A percentile compares a stretch with the other conserved stretches of the same genome.
Conservation (phyloP, 441 rosid genomes). For the Pelargonium cotyledonis region DNA sequence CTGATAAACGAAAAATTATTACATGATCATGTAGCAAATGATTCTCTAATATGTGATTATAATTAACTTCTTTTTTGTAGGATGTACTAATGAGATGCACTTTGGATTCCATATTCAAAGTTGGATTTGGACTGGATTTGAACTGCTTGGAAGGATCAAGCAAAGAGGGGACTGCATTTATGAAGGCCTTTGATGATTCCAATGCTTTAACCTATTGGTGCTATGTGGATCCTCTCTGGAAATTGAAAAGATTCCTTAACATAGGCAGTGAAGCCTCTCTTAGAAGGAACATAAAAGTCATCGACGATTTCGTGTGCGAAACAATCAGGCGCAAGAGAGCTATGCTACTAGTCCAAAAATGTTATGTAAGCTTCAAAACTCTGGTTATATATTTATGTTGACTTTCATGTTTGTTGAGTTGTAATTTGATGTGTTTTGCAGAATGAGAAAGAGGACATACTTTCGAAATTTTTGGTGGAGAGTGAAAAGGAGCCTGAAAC, state of each 20-base stretch:
- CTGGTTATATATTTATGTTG: background rate
- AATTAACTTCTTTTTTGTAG: slow-evolving; percentile 19
- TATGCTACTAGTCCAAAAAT: slow-evolving; percentile 17
- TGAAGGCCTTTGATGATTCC: slow-evolving; percentile 69
- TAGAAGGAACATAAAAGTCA: slow-evolving; percentile 36
- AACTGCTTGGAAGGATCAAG: slow-evolving; percentile 52
- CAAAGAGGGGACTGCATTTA: slow-evolving; percentile 41
- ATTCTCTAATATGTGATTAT: too few species aligned
- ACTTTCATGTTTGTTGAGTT: background rate
- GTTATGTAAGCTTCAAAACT: slow-evolving; percentile 20
- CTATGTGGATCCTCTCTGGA: slow-evolving; percentile 60
- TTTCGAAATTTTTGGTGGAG: slow-evolving; percentile 56
- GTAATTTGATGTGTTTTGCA: slow-evolving; percentile 10
- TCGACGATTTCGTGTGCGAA: slow-evolving; percentile 41
- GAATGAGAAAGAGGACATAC: slow-evolving; percentile 63
- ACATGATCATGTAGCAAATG: too few species aligned
- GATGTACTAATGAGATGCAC: slow-evolving; percentile 58
- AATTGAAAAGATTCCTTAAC: slow-evolving; percentile 46
- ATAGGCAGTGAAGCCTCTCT: slow-evolving; percentile 55
- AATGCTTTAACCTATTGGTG: slow-evolving; percentile 44
- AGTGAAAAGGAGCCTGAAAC: slow-evolving; percentile 48
- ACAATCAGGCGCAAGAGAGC: slow-evolving; percentile 44
- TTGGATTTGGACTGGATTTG: slow-evolving; percentile 71
- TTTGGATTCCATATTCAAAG: slow-evolving; percentile 71
- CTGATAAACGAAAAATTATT: too few species aligned